Base-by-base conservation (phyloP, 345 rosid genomes). In the Hirschfeldia incana region DNA sequence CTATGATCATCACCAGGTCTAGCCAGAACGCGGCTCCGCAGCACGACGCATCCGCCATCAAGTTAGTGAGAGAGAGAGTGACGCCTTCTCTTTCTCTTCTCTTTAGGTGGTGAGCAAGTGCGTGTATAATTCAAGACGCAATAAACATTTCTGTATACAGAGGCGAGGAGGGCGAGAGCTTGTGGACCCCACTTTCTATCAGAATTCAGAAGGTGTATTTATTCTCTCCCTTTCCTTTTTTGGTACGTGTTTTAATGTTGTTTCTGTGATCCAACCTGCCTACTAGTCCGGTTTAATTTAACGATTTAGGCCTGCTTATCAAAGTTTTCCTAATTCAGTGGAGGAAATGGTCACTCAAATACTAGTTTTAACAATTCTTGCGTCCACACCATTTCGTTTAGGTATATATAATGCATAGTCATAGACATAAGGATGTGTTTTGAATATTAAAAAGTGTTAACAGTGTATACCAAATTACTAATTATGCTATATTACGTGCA, bases 21-120 rank as follows among this genome's bases (percentile, higher is more conserved):
- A 91, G 13, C 39, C 3, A 82, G 80, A 94, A 94, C 74, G 67
- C 27, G 0, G 87, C 61, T 66, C 82, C 86, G 58, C 97, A 94
- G 75, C 94, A 88, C 4, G 85, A 58, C 5, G 78, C 1, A 60
- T 86, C 86, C 2, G 32, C 32, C 80, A 77, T 3, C 49, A 3
- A 57, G 4, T 57, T 57, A 57, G 9, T 17, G 61, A 17, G 28
- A 15, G 28, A 15, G 78, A 15, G 27, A 17, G 78, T 65, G 30
- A 10, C 44, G 16, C 67, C 26, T 37, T 49, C 57, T 49, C 57
- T 15, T 15, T 2, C 55, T 49, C 55, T 13, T 44, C 53, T 46
- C 53, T 44, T 16, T 9, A 30, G 37, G 28, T 72, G 21, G 21
- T 21, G 21, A 72, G 70, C 66, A 51, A 49, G 71, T 75, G 79